Conservation (phyloP, 2,329 filamentous ascomycete species). For the Cordyceps cicadae region DNA sequence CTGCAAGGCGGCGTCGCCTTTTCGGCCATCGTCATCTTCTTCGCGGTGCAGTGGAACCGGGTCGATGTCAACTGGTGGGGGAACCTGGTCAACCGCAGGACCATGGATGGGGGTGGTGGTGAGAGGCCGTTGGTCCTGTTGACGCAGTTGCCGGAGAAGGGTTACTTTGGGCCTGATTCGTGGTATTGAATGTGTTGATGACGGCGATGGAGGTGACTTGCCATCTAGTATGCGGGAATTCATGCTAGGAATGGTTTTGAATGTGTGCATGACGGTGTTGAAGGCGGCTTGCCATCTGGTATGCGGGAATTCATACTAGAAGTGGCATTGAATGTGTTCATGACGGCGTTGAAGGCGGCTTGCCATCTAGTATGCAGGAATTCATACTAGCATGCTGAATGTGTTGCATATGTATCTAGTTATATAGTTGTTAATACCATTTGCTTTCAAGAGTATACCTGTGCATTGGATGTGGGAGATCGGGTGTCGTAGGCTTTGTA, state of each 20-base stretch:
- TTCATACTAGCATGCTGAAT: no score
- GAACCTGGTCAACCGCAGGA: slow-evolving; percentile 19
- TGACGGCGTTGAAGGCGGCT: no score
- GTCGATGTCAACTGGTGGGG: slow-evolving; percentile 36
- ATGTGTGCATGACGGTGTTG: no score
- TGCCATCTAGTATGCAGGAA: neutral
- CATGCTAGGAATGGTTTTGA: no score
- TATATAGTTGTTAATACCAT: no score
- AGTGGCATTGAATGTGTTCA: no score
- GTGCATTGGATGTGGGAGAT: slow-evolving; percentile 26
- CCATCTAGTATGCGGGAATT: neutral
- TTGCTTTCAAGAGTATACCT: no score
- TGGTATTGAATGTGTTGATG: neutral
- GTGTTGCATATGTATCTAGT: no score
- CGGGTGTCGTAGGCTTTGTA: slow-evolving; percentile 66
- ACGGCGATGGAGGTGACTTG: no score
- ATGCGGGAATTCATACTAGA: no score
- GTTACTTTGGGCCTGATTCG: slow-evolving; percentile 8
- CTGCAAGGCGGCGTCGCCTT: slow-evolving; percentile 33
- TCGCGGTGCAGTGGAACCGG: slow-evolving; percentile 31
- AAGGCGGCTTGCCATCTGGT: neutral
- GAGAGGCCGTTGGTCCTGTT: neutral
- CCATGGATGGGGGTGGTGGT: slow-evolving; percentile 14
- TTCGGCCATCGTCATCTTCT: slow-evolving; percentile 35
- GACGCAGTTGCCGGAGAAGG: slow-evolving; percentile 4